phyloP scores from a whole-genome alignment of 2,329 filamentous ascomycete genomes.

The Curvularia hawaiiensis region DNA sequence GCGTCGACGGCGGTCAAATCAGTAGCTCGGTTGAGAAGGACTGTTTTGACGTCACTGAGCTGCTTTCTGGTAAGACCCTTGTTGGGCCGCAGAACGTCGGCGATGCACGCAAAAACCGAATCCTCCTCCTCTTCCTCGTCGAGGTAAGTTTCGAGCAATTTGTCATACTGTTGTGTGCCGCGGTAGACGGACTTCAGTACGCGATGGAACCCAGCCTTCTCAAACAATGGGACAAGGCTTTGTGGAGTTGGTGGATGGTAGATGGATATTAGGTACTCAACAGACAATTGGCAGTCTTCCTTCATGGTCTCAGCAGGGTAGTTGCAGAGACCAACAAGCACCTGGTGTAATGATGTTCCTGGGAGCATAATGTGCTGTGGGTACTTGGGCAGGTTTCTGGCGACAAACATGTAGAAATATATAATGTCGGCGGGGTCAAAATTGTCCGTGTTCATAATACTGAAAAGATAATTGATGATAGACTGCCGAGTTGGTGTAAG shows the following conservation, averaged over 20 bases:
- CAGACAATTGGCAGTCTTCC: constrained; percentile 95
- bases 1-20: constrained; percentile 73
- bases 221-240: constrained; percentile 76
- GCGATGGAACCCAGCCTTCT: constrained; percentile 82
- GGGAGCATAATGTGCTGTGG: constrained; percentile 93
- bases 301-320: constrained; percentile 81
- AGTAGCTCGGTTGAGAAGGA: constrained; percentile 68
- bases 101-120: constrained; percentile 78
- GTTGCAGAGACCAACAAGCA: constrained; percentile 81
- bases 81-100: constrained; percentile 71
- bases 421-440: constrained; percentile 84
- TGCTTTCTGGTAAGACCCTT: constrained; percentile 72
- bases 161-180: constrained; percentile 76
- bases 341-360: constrained; percentile 80
- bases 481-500: constrained; percentile 80
- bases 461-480: constrained; percentile 85
- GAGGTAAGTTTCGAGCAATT: constrained; percentile 80
- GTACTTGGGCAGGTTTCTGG: constrained; percentile 93
- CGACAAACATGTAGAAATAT: constrained; percentile 98
- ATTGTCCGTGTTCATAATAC: constrained; percentile 80
- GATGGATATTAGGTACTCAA: constrained; percentile 90
- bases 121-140: constrained; percentile 80
- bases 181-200: constrained; percentile 90
- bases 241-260: constrained; percentile 87
- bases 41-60: constrained; percentile 69